phyloP scores from a whole-genome alignment of 192 early-diverging fungal species.

The Entrophospora sp. region DNA sequence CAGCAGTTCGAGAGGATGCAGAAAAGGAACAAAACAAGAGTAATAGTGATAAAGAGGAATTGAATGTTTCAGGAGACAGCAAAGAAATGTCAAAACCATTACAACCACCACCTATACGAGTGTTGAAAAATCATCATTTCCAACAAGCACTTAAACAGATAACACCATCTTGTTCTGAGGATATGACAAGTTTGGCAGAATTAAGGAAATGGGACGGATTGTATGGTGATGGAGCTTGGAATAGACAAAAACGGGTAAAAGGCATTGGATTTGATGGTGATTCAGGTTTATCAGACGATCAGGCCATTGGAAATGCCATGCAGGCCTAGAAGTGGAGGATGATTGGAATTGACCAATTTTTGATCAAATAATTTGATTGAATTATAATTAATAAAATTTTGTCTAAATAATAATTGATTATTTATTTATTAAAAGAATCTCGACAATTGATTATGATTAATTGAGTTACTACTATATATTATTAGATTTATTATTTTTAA shows the following conservation, averaged over 20 bases:
- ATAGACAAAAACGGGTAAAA: slow-evolving; percentile 32
- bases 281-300: not conserved
- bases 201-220: slow-evolving; percentile 83
- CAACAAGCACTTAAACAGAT: slow-evolving; percentile 76
- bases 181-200: slow-evolving; percentile 82
- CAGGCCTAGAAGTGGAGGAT: too few species aligned
- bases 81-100: slow-evolving; percentile 2
- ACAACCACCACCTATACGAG: not conserved
- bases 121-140: slow-evolving; percentile 61
- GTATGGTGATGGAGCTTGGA: slow-evolving; percentile 73
- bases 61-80: not conserved
- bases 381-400: too few species aligned
- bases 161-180: slow-evolving; percentile 79
- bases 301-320: too few species aligned
- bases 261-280: slow-evolving; percentile 45
- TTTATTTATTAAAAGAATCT: too few species aligned
- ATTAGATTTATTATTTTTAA: too few species aligned
- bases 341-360: too few species aligned
- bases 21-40: too few species aligned
- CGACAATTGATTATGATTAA: too few species aligned
- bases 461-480: too few species aligned
- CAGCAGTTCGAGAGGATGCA: slow-evolving; percentile 52
- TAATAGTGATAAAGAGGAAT: too few species aligned
- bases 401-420: too few species aligned
- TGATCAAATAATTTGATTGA: too few species aligned